Evolutionary conservation across 768 basidiomycete genomes (phyloP), one percentile per base, ranked within the genome.

Genomic region (Kwoniella mangroviensis): DNA sequence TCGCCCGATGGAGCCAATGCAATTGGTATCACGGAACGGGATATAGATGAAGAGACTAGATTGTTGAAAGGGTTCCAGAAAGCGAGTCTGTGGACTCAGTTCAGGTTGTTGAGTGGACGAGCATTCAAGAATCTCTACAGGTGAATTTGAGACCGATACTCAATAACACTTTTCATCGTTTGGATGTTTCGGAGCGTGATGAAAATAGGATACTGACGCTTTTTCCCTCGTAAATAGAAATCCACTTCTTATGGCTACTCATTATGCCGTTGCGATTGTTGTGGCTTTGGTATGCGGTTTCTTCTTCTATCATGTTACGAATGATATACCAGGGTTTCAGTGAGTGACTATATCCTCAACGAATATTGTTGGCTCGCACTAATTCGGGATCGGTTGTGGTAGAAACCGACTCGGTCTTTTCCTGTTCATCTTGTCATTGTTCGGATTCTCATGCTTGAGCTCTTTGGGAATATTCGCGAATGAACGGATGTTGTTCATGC

Each of bases 81-180:
- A 65, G 97, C 96, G 7, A 90, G 88, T 72, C 94, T 90, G 88
- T 86, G 86, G 53, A 95, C 91, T 19, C 97, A 99, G 85, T 98
- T 99, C 79, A 88, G 88, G 81, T 95, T 98, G 67, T 84, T 99
- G 80, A 97, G 94, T 80, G 95, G 95, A 26, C 85, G 97, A 67
- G 94, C 96, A 22, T 98, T 99, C 87, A 98, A 98, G 88, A 98
- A 98, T 79, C 83, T 99, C 69, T 98, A 99, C 82, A 87, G 96
- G 82, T 82, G 43, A 71, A 78, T 59, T 1, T 10, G 24, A 1
- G 34, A 12, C 17, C 19, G 22, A n/a, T 34, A 10, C 51, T 51
- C 19, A 19, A 24, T 7, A 1, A 9, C 10, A 21, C 21, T 54
- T 51, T 0, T 51, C 17, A 11, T 51, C 49, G 1, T 17, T 51